phyloP scores from a whole-genome alignment of 1,139 yeast species.

The Meyerozyma guilliermondii region DNA sequence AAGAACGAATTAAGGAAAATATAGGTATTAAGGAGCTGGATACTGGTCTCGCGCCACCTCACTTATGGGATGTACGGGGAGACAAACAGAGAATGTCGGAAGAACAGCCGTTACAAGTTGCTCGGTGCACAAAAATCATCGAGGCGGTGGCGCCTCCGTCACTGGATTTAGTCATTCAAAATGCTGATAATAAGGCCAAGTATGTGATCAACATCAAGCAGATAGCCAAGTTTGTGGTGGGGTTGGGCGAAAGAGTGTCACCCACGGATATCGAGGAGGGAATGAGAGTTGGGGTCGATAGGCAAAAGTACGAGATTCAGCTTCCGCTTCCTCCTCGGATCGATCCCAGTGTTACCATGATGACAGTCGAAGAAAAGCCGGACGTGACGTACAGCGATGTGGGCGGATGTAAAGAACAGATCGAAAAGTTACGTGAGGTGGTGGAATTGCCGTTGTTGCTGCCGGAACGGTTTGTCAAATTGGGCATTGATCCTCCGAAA shows the following conservation, averaged over 20 bases:
- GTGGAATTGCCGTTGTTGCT: slow-evolving; percentile 91
- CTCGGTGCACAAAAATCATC: slow-evolving; percentile 96
- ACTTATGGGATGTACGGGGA: slow-evolving; percentile 95
- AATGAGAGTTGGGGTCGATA: slow-evolving; percentile 98
- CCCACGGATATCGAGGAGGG: slow-evolving; percentile 99
- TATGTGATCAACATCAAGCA: slow-evolving; percentile 96
- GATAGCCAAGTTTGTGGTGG: slow-evolving; percentile 96
- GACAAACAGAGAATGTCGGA: slow-evolving; percentile 90
- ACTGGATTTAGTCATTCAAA: slow-evolving; percentile 34
- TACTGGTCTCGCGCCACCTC: slow-evolving; percentile 93
- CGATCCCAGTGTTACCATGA: slow-evolving; percentile 98
- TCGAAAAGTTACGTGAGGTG: slow-evolving; percentile 94
- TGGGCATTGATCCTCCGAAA: slow-evolving; percentile 98
- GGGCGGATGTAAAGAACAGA: slow-evolving; percentile 97
- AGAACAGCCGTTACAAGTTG: slow-evolving; percentile 96
- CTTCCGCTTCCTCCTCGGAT: slow-evolving; percentile 95
- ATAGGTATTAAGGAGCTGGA: slow-evolving; percentile 93
- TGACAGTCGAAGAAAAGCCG: slow-evolving; percentile 99
- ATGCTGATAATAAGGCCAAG: slow-evolving; percentile 80
- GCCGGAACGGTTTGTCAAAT: slow-evolving; percentile 92
- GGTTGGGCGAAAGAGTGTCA: slow-evolving; percentile 91
- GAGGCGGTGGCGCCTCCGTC: slow-evolving; percentile 47
- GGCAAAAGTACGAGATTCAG: slow-evolving; percentile 94
- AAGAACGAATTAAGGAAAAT: slow-evolving; percentile 84
- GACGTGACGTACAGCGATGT: slow-evolving; percentile 87